Evolutionary conservation across 208 protist genomes (phyloP).

Genomic region (Hexamita inflata): DNA sequence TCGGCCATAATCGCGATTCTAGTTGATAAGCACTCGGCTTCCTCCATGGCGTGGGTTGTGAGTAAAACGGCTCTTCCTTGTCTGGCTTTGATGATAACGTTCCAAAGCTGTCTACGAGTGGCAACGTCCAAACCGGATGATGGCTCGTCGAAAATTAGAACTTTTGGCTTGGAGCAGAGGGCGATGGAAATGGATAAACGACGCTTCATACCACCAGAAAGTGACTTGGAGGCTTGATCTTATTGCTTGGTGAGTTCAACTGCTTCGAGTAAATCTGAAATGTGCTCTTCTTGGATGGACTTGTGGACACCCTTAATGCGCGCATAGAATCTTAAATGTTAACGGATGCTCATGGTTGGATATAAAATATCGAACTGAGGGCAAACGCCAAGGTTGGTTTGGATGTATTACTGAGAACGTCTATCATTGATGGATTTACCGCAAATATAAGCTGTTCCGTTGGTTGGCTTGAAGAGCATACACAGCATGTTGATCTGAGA

Average conservation of each 20-base stretch:
- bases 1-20: conserved; percentile 54
- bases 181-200: conserved; percentile 56
- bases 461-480: conserved; percentile 56
- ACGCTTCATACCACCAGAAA: conserved; percentile 57
- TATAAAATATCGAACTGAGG: conserved; percentile 77
- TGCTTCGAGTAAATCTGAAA: background rate
- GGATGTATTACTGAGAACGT: background rate
- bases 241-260: conserved; percentile 13
- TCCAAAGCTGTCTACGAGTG: conserved; percentile 8
- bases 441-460: conserved; percentile 49
- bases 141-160: conserved; percentile 58
- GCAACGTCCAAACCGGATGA: conserved; percentile 26
- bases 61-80: background rate
- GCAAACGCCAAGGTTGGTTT: conserved; percentile 65
- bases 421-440: conserved; percentile 48
- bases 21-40: conserved; percentile 49
- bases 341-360: conserved; percentile 65
- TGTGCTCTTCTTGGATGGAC: background rate
- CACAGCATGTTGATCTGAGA: conserved; percentile 51
- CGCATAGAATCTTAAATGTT: conserved; percentile 70
- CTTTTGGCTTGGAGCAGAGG: conserved; percentile 50
- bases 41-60: conserved; percentile 47
- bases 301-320: conserved; percentile 62
- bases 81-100: background rate
- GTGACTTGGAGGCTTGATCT: background rate